Evolutionary conservation across 306 rosid species (phyloP).

Genomic region (Dryas drummondii): DNA sequence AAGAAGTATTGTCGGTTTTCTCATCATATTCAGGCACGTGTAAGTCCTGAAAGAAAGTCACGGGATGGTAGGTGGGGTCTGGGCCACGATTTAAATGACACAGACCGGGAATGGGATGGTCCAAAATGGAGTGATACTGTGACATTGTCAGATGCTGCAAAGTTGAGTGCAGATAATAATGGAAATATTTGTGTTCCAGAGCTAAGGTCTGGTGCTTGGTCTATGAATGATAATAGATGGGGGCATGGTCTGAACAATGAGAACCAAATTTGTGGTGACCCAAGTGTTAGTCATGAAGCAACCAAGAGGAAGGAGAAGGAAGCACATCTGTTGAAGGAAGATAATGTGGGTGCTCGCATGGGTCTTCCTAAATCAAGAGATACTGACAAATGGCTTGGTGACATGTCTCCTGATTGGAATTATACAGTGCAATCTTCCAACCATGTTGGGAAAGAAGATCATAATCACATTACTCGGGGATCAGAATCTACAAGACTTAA

Average conservation of each 20-base stretch:
- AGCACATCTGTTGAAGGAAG: constrained; percentile 47
- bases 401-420: constrained; percentile 52
- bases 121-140: constrained; percentile 46
- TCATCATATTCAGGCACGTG: constrained; percentile 62
- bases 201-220: constrained; percentile 44
- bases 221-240: constrained; percentile 44
- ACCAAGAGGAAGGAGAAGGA: constrained; percentile 55
- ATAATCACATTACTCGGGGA: constrained; percentile 40
- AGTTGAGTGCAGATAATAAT: constrained; percentile 46
- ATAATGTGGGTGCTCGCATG: constrained; percentile 37
- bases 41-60: constrained; percentile 70
- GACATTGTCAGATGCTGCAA: constrained; percentile 41
- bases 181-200: constrained; percentile 46
- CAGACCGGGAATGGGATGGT: constrained; percentile 48
- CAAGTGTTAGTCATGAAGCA: constrained; percentile 28
- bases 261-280: constrained; percentile 43
- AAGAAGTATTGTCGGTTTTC: constrained; percentile 84
- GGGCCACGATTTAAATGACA: constrained; percentile 42
- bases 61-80: constrained; percentile 60
- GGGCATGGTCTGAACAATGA: constrained; percentile 42
- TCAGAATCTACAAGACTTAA: constrained; percentile 33
- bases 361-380: constrained; percentile 46
- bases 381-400: constrained; percentile 71
- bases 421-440: constrained; percentile 52
- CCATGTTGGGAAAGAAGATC: constrained; percentile 49